These are phyloP conservation scores for Selaginella moellendorffii DNA, from an alignment of 75 land plant genomes.

Conservation along the genomic window DNA sequence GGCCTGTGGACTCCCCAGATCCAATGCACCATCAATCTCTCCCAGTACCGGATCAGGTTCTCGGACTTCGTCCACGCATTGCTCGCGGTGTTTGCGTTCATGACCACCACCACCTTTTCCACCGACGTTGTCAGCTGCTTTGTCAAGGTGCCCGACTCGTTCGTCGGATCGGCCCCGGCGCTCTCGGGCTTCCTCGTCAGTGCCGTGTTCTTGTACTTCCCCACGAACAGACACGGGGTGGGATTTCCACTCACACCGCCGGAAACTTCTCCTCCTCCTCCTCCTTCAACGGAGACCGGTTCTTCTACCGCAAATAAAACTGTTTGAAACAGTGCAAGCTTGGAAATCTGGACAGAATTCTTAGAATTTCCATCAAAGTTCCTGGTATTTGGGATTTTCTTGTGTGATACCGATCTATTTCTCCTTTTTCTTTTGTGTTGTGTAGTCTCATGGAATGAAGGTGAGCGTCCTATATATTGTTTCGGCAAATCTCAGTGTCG, in stretches of 20 bases:
- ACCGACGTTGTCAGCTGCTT: constrained; percentile 37
- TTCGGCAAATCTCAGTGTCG: no score
- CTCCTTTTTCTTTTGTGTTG: no score
- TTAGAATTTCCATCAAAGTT: no score
- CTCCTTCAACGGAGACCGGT: no score
- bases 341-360: no score
- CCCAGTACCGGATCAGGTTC: constrained; percentile 24
- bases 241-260: constrained; percentile 18
- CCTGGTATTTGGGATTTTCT: no score
- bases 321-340: no score
- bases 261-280: no score
- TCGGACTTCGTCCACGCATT: constrained; percentile 45
- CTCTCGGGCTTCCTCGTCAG: constrained; percentile 9
- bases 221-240: constrained; percentile 16
- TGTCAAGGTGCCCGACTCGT: constrained; percentile 20
- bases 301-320: no score
- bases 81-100: constrained; percentile 42
- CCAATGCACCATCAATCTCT: constrained; percentile 12
- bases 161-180: constrained; percentile 12
- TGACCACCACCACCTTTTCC: constrained; percentile 39
- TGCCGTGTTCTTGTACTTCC: constrained; percentile 14
- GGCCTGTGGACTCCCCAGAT: constrained; percentile 46
- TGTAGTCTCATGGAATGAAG: no score
- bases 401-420: no score
- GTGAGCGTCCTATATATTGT: no score